Percentiles rank a stretch among this genome's conserved stretches.
Conservation (phyloP, 805 yeast species). For the Saturnispora serradocipensis region DNA sequence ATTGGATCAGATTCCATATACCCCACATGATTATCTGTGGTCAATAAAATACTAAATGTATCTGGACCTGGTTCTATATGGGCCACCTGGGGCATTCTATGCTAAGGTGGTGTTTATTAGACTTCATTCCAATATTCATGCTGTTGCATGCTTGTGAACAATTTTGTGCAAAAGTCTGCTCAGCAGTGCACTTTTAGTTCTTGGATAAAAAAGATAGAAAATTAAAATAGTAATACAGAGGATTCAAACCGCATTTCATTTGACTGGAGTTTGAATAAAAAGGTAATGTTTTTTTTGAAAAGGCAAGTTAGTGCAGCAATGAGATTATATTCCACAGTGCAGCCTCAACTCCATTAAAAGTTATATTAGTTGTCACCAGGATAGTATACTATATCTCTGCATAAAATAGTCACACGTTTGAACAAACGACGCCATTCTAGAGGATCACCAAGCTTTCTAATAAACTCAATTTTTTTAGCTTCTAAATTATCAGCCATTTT, state of each 20-base stretch:
- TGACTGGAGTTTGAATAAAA: too few relatives aligned
- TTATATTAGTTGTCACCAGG: constrained; percentile 3
- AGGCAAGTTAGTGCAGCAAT: too few relatives aligned
- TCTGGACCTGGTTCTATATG: constrained; percentile 43
- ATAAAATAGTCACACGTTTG: constrained; percentile 45
- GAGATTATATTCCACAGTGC: too few relatives aligned
- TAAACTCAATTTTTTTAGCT: constrained; percentile 43
- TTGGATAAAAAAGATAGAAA: too few relatives aligned
- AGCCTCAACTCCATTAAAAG: too few relatives aligned
- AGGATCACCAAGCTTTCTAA: constrained; percentile 56
- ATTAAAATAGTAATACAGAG: too few relatives aligned
- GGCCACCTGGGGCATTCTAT: constrained; percentile 32
- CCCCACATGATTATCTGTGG: constrained; percentile 97
- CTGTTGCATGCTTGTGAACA: neutral
- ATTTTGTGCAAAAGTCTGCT: neutral
- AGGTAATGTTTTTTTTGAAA: too few relatives aligned
- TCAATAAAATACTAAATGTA: constrained; percentile 68
- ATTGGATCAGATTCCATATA: constrained; percentile 84
- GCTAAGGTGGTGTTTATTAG: neutral
- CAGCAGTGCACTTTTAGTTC: neutral
- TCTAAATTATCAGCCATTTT: constrained; percentile 30
- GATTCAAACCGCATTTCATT: too few relatives aligned
- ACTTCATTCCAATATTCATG: neutral
- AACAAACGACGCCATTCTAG: constrained; percentile 66
- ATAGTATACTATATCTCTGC: constrained; percentile 44